phyloP scores from a whole-genome alignment of 2,329 filamentous ascomycete genomes.

The Penicillium occitanis region DNA sequence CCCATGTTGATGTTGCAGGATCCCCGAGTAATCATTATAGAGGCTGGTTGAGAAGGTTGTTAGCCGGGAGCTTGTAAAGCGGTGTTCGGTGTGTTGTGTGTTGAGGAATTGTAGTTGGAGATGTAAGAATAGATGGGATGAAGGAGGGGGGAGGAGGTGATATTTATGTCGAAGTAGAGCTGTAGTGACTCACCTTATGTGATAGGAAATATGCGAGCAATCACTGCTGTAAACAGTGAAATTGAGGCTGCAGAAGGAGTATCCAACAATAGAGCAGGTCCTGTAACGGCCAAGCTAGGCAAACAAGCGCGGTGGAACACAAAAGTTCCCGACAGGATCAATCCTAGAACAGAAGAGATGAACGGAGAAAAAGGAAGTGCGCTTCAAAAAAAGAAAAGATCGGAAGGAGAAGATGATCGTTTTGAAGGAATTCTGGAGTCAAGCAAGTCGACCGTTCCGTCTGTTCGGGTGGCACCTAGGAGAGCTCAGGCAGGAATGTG shows the following conservation, averaged over 20 bases:
- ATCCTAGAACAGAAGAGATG: conserved; percentile 25
- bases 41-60: conserved; percentile 29
- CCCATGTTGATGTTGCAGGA: conserved; percentile 50
- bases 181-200: conserved; percentile 12
- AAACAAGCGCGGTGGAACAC: conserved; percentile 20
- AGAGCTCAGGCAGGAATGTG: conserved; percentile 37
- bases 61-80: neutral
- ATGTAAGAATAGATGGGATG: conserved; percentile 3
- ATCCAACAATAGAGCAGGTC: neutral
- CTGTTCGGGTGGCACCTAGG: conserved; percentile 21
- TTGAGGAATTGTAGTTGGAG: neutral
- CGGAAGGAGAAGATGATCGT: conserved; percentile 33
- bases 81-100: neutral
- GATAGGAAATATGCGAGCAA: conserved; percentile 12
- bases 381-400: conserved; percentile 27
- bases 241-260: neutral
- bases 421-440: conserved; percentile 30
- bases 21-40: conserved; percentile 44
- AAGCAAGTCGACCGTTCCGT: conserved; percentile 14
- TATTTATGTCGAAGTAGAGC: conserved; percentile 13
- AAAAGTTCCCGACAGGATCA: conserved; percentile 14
- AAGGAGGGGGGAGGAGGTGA: neutral
- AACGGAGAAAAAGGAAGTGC: conserved; percentile 25
- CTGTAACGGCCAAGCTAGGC: conserved; percentile 1
- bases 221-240: conserved; percentile 6